Conservation (phyloP, 345 rosid species). For the Nephelium lappaceum region DNA sequence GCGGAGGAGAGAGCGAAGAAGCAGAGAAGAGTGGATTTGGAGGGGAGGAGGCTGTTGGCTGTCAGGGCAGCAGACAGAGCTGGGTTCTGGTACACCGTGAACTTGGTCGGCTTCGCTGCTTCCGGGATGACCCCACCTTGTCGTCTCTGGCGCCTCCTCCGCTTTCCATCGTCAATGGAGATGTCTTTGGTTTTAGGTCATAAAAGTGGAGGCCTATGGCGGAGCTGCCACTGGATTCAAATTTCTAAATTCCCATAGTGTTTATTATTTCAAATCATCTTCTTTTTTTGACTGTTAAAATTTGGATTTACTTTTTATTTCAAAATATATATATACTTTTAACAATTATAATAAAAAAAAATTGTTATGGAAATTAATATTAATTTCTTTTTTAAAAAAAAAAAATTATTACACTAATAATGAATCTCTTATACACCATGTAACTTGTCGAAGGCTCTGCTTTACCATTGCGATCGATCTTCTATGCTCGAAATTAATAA, state of each 20-base stretch:
- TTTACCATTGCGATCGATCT: no score
- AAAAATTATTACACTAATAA: no score
- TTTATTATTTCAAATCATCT: no score
- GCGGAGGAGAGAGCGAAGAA: conserved; percentile 59
- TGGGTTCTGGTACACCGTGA: conserved; percentile 82
- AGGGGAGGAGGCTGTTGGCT: conserved; percentile 72
- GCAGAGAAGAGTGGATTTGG: conserved; percentile 57
- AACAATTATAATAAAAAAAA: no score
- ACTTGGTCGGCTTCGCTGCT: conserved; percentile 55
- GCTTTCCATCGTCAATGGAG: conserved; percentile 21
- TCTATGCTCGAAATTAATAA: no score
- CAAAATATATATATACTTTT: no score
- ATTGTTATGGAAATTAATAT: no score
- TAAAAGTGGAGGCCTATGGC: background rate
- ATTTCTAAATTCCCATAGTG: background rate
- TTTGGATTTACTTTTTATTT: no score
- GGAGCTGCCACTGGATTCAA: background rate
- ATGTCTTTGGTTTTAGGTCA: background rate
- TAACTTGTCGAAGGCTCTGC: no score
- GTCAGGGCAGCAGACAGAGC: conserved; percentile 75
- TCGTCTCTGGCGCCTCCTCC: conserved; percentile 22
- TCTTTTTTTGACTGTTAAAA: no score
- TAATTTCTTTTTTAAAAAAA: no score
- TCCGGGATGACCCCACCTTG: conserved; percentile 9
- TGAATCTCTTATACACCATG: no score